Evolutionary conservation across 1,284 basidiomycete species (phyloP).

Genomic region (Trametes versicolor): DNA sequence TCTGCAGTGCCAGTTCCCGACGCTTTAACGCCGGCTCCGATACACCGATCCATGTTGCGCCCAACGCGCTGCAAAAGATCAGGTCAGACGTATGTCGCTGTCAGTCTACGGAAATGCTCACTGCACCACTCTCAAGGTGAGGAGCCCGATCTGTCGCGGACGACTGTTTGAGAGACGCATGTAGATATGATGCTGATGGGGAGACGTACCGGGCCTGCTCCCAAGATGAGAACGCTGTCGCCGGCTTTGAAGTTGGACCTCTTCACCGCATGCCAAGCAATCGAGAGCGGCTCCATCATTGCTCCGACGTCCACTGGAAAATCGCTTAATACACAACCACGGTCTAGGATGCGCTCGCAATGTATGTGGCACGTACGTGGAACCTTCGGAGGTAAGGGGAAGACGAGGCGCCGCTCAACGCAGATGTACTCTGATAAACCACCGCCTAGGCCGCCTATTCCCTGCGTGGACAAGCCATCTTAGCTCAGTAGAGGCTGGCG

Average conservation of each 20-base stretch:
- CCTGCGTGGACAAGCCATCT: slow-evolving; percentile 20
- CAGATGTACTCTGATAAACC: slow-evolving; percentile 45
- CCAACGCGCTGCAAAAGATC: neutral
- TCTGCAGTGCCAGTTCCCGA: slow-evolving; percentile 34
- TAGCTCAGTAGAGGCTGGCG: neutral
- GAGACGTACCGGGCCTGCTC: slow-evolving; percentile 43
- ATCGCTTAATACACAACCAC: neutral
- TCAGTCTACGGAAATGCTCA: neutral
- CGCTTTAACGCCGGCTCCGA: slow-evolving; percentile 42
- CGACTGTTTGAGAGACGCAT: no score
- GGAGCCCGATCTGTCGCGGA: slow-evolving; percentile 25
- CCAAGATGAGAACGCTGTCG: slow-evolving; percentile 42
- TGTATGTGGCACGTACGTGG: neutral
- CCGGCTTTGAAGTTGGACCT: slow-evolving; percentile 40
- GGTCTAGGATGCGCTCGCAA: no score
- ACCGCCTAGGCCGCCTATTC: slow-evolving; percentile 36
- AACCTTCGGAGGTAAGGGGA: slow-evolving; percentile 39
- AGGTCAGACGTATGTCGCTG: neutral
- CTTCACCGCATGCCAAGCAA: slow-evolving; percentile 47
- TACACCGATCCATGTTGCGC: slow-evolving; percentile 33
- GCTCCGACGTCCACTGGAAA: slow-evolving; percentile 41
- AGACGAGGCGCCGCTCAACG: slow-evolving; percentile 39
- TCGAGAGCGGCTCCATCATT: slow-evolving; percentile 46
- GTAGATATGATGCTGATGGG: no score
- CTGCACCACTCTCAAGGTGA: slow-evolving; percentile 20